These are phyloP conservation scores for Hyphodiscus hymeniophilus DNA, from an alignment of 495 filamentous ascomycete species.

Conservation along the genomic window DNA sequence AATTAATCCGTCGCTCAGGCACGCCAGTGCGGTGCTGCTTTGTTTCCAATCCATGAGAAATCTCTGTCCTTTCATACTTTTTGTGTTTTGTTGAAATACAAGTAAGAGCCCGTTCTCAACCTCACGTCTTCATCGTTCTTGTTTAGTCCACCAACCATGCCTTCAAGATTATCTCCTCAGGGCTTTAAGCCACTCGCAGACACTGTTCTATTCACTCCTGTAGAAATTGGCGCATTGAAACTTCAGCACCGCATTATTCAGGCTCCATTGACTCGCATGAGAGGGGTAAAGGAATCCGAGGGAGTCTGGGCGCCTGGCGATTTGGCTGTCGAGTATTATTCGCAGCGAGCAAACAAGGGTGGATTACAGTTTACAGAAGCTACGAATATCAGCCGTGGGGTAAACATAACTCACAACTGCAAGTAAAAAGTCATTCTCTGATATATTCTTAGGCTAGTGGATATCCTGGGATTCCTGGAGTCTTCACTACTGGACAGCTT, in stretches of 20 bases:
- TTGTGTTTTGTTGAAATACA: no score
- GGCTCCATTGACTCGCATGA: constrained; percentile 37
- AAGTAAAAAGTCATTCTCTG: not conserved
- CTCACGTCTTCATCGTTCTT: no score
- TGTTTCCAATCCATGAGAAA: no score
- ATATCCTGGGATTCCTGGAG: constrained; percentile 50
- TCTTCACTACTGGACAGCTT: constrained; percentile 53
- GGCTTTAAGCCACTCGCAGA: constrained; percentile 11
- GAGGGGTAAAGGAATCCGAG: constrained; percentile 26
- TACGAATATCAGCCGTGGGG: constrained; percentile 43
- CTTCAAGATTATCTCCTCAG: constrained; percentile 2
- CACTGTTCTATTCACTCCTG: constrained; percentile 28
- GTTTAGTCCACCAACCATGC: constrained; percentile 1
- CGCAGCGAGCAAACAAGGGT: constrained; percentile 47
- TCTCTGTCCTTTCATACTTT: no score
- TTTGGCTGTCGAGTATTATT: constrained; percentile 47
- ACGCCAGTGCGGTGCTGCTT: no score
- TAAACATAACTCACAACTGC: not conserved
- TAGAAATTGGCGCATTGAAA: constrained; percentile 28
- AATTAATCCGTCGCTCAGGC: no score
- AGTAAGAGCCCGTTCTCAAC: no score
- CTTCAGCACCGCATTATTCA: constrained; percentile 35
- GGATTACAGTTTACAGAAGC: constrained; percentile 58
- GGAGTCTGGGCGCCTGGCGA: constrained; percentile 30
- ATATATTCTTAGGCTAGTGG: constrained; percentile 32